Percentiles rank a stretch among this genome's conserved stretches.
Conservation (phyloP, 2,329 filamentous ascomycete genomes). For the Orbilia quercus region DNA sequence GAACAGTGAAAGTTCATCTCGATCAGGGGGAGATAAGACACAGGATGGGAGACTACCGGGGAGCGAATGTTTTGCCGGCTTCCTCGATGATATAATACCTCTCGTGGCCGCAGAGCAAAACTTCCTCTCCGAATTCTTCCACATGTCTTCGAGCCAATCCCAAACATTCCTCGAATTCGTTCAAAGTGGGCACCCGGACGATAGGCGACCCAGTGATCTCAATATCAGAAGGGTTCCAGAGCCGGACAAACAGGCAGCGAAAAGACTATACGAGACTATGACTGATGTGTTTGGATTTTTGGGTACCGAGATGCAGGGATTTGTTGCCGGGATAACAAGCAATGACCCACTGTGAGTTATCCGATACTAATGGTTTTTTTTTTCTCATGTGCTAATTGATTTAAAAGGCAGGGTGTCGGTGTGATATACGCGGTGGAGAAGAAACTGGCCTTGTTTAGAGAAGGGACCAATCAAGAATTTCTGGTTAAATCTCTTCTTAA, state of each 20-base stretch:
- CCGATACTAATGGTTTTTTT: not conserved
- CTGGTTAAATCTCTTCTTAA: constrained; percentile 82
- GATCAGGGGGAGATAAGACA: constrained; percentile 69
- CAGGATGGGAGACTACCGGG: constrained; percentile 66
- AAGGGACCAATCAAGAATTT: constrained; percentile 88
- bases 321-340: constrained; percentile 84
- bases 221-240: constrained; percentile 82
- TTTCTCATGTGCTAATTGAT: constrained; percentile 16
- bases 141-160: constrained; percentile 82
- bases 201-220: constrained; percentile 78
- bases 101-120: constrained; percentile 94
- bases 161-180: constrained; percentile 79
- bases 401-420: constrained; percentile 83
- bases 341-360: constrained; percentile 82
- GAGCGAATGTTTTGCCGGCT: constrained; percentile 78
- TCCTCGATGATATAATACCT: constrained; percentile 82
- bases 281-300: constrained; percentile 87
- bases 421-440: constrained; percentile 83
- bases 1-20: constrained; percentile 70
- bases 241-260: constrained; percentile 86
- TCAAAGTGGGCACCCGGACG: constrained; percentile 72
- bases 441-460: constrained; percentile 80
- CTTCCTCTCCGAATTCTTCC: constrained; percentile 96
- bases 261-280: constrained; percentile 85
- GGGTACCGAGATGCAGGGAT: constrained; percentile 77